Evolutionary conservation across 2,329 filamentous ascomycete genomes (phyloP), one percentile per base, ranked within the genome.

Genomic region (Bimuria novae-zelandiae): DNA sequence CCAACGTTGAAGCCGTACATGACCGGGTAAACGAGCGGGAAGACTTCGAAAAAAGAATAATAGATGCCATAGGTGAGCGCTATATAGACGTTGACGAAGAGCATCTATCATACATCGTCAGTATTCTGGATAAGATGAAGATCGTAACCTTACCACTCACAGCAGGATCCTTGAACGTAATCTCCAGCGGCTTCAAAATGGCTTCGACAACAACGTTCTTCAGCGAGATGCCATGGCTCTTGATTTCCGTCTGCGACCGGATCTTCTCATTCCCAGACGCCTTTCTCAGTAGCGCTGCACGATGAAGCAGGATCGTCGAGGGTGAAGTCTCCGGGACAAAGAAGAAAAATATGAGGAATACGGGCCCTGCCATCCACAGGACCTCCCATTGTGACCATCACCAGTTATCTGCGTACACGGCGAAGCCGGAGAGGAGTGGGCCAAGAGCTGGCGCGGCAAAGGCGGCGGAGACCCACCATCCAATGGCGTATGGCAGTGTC

Each of bases 301-400:
- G 84, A 21, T 80, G 82, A 41, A 84, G 77, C 3, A 89, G 79
- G 61, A 89, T 85, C 54, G 79, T 87, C 7, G 78, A 73, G 0
- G 79, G 70, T 49, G 76, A 82, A 0, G 87, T 89, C 74, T 89
- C 86, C 0, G 87, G 87, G 21, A 89, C 79, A 56, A 84, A 78
- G 56, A 86, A 63, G 63, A 87, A 80, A 80, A 89, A 82, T 46
- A 81, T 49, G n/a, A 87, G 57, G 59, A 87, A 80, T 37, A 86
- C 67, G 0, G 85, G 85, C 0, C 76, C 79, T 0, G 83, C 77
- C 16, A 82, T 77, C 84, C 84, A 88, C 51, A 88, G 75, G 50
- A 87, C 82, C 63, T 87, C 83, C 77, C 82, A 85, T 10, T 85
- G 74, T 0, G 82, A 82, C 85, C 84, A 88, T n/a, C 84, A 77